Base-by-base conservation (phyloP, 139 green algal species). In the Nannochloris sp. region DNA sequence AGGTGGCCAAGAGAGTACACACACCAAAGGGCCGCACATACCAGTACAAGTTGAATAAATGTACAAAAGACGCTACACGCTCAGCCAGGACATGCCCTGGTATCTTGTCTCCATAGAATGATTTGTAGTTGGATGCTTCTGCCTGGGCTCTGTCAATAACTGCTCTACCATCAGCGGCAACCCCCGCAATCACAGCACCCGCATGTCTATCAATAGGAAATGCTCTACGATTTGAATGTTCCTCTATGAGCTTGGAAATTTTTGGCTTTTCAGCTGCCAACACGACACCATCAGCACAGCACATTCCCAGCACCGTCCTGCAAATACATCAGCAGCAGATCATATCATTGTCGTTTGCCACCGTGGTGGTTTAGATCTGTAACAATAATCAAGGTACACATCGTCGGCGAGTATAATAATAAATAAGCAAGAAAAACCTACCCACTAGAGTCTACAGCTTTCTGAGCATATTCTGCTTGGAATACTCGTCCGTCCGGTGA, bases 41-140 rank as follows among this genome's bases (percentile, higher is more conserved):
- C 89, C 94, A 96, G 74, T 98, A 98, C 44, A 99, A 72, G 70
- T 95, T 98, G 82, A 96, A 99, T 44, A 96, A 57, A 78, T 99
- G 94, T 15, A 90, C 69, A 73, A 91, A 98, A 70, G 68, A 87
- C 4, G 85, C 92, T 48, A 98, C 58, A 1, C 94, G 80, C 50
- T 98, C 94, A 18, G 67, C 74, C 46, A 99, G 79, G 48, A 98
- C 78, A 49, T 93, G 83, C 4, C 83, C 87, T 7, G 90, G 88
- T 29, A 99, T 98, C 57, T 67, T 40, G 34, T 96, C 85, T 3
- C 94, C 93, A 69, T 97, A 98, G 46, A 96, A 87, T 27, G 18
- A 66, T 57, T 55, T 75, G 55, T 75, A 75, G 5, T 70, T 48
- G 40, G 29, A 50, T n/a, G 69, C 69, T 49, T 74, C 46, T 6